Conservation (phyloP, 148 eudicot species). For the Simmondsia chinensis region DNA sequence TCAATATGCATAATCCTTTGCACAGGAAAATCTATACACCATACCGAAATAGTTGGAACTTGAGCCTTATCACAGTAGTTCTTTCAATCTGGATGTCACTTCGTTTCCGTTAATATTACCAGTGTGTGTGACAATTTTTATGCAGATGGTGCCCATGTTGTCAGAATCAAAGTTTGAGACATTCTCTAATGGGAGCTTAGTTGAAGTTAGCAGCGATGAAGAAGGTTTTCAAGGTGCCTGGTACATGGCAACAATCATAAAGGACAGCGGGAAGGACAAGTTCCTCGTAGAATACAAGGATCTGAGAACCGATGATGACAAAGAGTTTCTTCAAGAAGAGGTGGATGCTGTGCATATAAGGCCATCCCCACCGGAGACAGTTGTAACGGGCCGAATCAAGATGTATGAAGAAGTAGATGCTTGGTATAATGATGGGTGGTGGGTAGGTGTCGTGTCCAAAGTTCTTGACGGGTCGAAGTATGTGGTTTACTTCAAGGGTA, state of each 20-base stretch:
- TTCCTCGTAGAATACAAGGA: conserved; percentile 53
- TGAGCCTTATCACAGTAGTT: too few species aligned
- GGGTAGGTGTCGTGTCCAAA: conserved; percentile 73
- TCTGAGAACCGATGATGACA: conserved; percentile 59
- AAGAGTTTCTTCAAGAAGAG: conserved; percentile 53
- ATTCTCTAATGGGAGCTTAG: conserved; percentile 31
- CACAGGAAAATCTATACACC: too few species aligned
- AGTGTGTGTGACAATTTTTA: conserved; percentile 6
- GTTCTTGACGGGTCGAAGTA: conserved; percentile 39
- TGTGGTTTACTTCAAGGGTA: conserved; percentile 48
- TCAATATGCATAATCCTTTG: too few species aligned
- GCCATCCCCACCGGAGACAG: conserved; percentile 58
- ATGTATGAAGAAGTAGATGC: conserved; percentile 77
- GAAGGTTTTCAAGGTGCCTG: conserved; percentile 90
- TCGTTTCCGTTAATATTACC: not conserved
- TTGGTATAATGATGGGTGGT: conserved; percentile 79
- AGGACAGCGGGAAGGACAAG: conserved; percentile 24
- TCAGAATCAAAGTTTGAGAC: conserved; percentile 6
- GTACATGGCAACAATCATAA: conserved; percentile 60
- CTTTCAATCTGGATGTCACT: too few species aligned
- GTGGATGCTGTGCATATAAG: conserved; percentile 52
- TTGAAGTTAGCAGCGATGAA: conserved; percentile 84
- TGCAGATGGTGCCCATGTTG: conserved; percentile 11
- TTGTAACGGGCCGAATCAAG: conserved; percentile 26
- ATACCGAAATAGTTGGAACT: too few species aligned